Evolutionary conservation across 2,329 filamentous ascomycete genomes (phyloP).

Genomic region (Moelleriella libera): DNA sequence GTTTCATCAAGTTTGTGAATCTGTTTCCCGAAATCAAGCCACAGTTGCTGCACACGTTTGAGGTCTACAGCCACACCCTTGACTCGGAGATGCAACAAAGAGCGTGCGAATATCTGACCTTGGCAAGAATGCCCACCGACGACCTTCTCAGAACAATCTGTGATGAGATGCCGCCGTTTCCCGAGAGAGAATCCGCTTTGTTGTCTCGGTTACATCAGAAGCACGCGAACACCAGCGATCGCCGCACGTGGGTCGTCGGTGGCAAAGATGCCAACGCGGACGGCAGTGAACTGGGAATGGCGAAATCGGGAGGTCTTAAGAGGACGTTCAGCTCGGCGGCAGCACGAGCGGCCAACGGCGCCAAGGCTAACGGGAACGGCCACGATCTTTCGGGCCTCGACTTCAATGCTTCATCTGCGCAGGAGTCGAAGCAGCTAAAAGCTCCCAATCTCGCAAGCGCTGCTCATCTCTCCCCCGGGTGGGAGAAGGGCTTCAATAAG

Average conservation of each 20-base stretch:
- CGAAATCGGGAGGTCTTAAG: slow-evolving; percentile 70
- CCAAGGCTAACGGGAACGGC: slow-evolving; percentile 27
- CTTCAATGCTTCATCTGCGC: slow-evolving; percentile 46
- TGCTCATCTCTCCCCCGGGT: slow-evolving; percentile 84
- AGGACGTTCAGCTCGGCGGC: slow-evolving; percentile 62
- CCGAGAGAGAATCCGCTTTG: slow-evolving; percentile 81
- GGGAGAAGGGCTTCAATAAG: slow-evolving; percentile 80
- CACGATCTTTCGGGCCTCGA: slow-evolving; percentile 73
- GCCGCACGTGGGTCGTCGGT: slow-evolving; percentile 94
- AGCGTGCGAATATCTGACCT: slow-evolving; percentile 83
- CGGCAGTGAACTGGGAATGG: slow-evolving; percentile 63
- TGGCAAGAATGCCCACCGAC: slow-evolving; percentile 77
- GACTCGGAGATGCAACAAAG: slow-evolving; percentile 93
- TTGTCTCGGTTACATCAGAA: slow-evolving; percentile 90
- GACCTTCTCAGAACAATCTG: slow-evolving; percentile 86
- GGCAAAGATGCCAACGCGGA: slow-evolving; percentile 88
- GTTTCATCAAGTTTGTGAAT: slow-evolving; percentile 96
- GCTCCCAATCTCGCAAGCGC: slow-evolving; percentile 81
- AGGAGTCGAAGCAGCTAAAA: slow-evolving; percentile 44
- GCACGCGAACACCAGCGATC: slow-evolving; percentile 83
- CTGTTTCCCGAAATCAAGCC: slow-evolving; percentile 97
- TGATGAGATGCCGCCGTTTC: slow-evolving; percentile 98
- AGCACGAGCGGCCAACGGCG: slow-evolving; percentile 20
- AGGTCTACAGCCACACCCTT: slow-evolving; percentile 82
- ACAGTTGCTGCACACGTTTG: slow-evolving; percentile 80